These are phyloP conservation scores for Pilatotrama ljubarskyi DNA, from an alignment of 768 basidiomycete species.

Conservation along the genomic window DNA sequence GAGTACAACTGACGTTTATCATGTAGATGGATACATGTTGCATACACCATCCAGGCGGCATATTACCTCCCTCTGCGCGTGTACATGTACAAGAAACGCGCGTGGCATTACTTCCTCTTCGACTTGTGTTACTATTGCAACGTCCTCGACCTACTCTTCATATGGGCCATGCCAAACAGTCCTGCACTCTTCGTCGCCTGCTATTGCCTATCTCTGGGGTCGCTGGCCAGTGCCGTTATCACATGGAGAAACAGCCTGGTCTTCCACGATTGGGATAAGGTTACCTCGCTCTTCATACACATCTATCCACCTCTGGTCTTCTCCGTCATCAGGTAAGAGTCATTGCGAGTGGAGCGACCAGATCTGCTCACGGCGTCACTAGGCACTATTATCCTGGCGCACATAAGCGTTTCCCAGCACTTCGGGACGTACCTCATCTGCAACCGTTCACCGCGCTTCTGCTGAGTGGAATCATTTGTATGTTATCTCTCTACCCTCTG, in stretches of 20 bases:
- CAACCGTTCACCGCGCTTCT: slow-evolving; percentile 71
- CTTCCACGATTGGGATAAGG: slow-evolving; percentile 96
- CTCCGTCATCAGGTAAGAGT: slow-evolving; percentile 78
- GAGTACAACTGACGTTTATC: neutral
- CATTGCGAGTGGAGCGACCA: neutral
- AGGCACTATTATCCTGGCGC: slow-evolving; percentile 90
- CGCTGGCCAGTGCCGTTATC: slow-evolving; percentile 90
- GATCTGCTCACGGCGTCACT: neutral
- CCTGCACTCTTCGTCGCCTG: slow-evolving; percentile 84
- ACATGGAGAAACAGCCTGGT: slow-evolving; percentile 99
- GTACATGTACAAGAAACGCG: slow-evolving; percentile 88
- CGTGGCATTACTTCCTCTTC: slow-evolving; percentile 94
- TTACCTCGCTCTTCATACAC: slow-evolving; percentile 93
- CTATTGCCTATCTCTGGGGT: slow-evolving; percentile 89
- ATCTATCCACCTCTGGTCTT: slow-evolving; percentile 91
- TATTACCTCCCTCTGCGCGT: slow-evolving; percentile 82
- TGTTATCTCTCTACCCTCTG: slow-evolving; percentile 31
- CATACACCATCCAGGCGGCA: slow-evolving; percentile 76
- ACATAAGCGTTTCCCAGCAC: slow-evolving; percentile 81
- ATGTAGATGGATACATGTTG: slow-evolving; percentile 80
- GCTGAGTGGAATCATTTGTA: slow-evolving; percentile 82
- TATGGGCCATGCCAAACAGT: slow-evolving; percentile 86
- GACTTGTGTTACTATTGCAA: slow-evolving; percentile 94
- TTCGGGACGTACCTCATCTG: slow-evolving; percentile 67
- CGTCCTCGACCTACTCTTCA: slow-evolving; percentile 85